Conservation (phyloP, 2,329 filamentous ascomycete genomes). For the Claviceps africana region DNA sequence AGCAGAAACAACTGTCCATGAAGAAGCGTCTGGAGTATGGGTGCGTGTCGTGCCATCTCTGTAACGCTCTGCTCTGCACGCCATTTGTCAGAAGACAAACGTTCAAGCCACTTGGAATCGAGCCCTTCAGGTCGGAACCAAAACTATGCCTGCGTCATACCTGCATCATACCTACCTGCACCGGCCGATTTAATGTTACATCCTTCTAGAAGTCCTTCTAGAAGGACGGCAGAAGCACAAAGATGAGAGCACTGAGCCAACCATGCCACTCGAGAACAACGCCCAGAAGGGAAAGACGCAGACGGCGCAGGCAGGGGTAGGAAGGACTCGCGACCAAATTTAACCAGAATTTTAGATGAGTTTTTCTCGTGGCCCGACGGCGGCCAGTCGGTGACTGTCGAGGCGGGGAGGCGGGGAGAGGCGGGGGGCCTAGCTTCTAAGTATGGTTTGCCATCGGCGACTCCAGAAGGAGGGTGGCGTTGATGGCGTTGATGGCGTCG, state of each 20-base stretch:
- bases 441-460: constrained; percentile 3
- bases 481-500: not conserved
- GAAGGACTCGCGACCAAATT: constrained; percentile 3
- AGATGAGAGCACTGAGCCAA: not conserved
- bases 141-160: not conserved
- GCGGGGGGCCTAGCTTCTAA: too few species aligned
- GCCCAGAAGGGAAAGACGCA: not conserved
- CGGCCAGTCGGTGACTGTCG: not conserved
- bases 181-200: not conserved
- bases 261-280: not conserved
- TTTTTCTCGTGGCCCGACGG: not conserved
- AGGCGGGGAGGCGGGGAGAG: too few species aligned
- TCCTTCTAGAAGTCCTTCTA: constrained; percentile 20
- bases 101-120: not conserved
- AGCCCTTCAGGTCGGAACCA: not conserved
- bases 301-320: not conserved
- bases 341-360: not conserved
- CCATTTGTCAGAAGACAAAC: not conserved
- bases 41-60: too few species aligned
- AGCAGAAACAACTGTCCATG: not conserved
- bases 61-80: not conserved
- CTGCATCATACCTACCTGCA: not conserved
- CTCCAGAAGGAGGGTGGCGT: constrained; percentile 4
- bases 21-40: not conserved
- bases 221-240: constrained; percentile 18